Evolutionary conservation across 495 filamentous ascomycete genomes (phyloP), one percentile per base, ranked within the genome.

Genomic region (Hypoxylon rickii): DNA sequence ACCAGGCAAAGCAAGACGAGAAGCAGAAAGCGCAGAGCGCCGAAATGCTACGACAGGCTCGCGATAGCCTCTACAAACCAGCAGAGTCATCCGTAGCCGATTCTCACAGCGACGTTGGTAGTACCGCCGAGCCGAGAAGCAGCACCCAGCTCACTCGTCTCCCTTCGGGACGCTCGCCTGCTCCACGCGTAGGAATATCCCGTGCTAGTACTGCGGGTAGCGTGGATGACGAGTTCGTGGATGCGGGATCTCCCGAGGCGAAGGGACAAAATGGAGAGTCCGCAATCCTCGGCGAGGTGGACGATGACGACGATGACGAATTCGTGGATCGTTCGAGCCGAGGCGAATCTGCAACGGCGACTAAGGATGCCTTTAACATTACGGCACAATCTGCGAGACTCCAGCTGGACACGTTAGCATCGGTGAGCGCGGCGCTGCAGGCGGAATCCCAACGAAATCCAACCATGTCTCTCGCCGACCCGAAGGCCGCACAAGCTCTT

Each of bases 311-410:
- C n/a, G 89, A 91, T 12, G 89, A 94, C 32, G 90, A 95, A 29
- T 90, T 86, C 66, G 82, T 84, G 31, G 92, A 96, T 59, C 89
- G 88, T 54, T 89, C 83, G 6, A 96, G 92, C 49, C 89, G 86
- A 37, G 86, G 83, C 38, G 89, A 95, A 45, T 70, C 84, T 12
- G 83, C 84, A 16, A 81, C 83, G 2, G 77, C 82, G 17, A 90
- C 80, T 65, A 94, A 92, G 69, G 94, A 98, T 70, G 90, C 93
- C 20, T 89, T 98, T 68, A 89, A 90, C 64, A 96, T 98, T 55
- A 94, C 92, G 2, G 94, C 93, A 1, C 92, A 97, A 68, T 97
- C 95, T 17, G 90, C 92, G 5, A 92, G 88, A 64, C 72, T 98
- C 17, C 94, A 98, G 66, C 79, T 98, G 11, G 93, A 96, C 62